Conservation (phyloP, 108 stramenopile species). For the Nitzschia inconspicua region DNA sequence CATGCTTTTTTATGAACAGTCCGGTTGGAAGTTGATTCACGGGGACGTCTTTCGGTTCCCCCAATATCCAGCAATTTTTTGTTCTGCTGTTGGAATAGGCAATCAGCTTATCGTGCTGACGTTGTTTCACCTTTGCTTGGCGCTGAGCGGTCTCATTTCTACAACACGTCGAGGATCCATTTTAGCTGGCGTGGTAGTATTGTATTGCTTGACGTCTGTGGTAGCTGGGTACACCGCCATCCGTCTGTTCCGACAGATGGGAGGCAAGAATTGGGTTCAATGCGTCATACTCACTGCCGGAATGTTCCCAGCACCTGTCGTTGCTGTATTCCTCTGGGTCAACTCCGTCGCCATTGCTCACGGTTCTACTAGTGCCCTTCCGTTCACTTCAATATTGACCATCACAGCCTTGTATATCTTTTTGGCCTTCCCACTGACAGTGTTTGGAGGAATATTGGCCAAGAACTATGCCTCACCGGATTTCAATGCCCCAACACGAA, state of each 20-base stretch:
- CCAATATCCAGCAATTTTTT: conserved; percentile 70
- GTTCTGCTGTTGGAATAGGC: conserved; percentile 90
- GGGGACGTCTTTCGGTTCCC: conserved; percentile 98
- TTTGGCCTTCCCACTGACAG: conserved; percentile 87
- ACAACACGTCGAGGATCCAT: conserved; percentile 93
- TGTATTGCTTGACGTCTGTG: conserved; percentile 89
- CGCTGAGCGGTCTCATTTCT: conserved; percentile 82
- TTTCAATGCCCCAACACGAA: conserved; percentile 94
- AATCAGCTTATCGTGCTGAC: conserved; percentile 81
- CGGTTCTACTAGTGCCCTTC: conserved; percentile 93
- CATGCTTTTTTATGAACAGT: conserved; percentile 26
- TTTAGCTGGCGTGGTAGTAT: conserved; percentile 84
- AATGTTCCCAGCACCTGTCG: conserved; percentile 87
- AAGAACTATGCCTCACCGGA: conserved; percentile 84
- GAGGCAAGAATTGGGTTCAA: conserved; percentile 90
- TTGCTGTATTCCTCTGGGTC: conserved; percentile 83
- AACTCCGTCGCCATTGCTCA: conserved; percentile 91
- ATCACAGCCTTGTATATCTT: conserved; percentile 76
- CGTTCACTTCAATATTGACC: conserved; percentile 89
- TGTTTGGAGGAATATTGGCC: conserved; percentile 90
- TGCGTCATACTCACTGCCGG: conserved; percentile 81
- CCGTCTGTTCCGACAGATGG: conserved; percentile 91
- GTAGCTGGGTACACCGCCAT: conserved; percentile 85
- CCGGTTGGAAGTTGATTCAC: conserved; percentile 98
- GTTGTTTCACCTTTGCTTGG: conserved; percentile 80